These are phyloP conservation scores for Ascoidea rubescens DNA, from an alignment of 805 yeast species.

Conservation along the genomic window DNA sequence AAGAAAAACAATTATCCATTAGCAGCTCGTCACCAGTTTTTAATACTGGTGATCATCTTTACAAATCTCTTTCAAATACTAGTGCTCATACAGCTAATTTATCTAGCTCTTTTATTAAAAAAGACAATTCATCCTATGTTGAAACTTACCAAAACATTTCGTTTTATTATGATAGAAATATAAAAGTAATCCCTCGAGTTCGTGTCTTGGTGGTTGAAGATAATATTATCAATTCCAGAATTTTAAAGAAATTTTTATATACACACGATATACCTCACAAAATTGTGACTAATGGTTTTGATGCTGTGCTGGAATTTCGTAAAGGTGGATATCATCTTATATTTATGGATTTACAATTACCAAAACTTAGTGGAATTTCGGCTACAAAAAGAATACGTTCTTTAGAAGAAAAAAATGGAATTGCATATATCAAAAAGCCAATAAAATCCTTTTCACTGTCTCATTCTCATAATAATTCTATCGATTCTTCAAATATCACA, in stretches of 20 bases:
- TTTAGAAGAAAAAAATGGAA: constrained; percentile 64
- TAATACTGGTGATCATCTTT: too few relatives aligned
- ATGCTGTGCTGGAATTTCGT: constrained; percentile 90
- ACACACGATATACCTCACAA: constrained; percentile 75
- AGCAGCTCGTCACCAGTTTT: too few relatives aligned
- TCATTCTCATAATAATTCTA: constrained; percentile 8
- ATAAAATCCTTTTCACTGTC: too few relatives aligned
- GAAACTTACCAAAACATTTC: too few relatives aligned
- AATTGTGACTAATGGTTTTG: constrained; percentile 86
- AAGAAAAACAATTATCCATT: too few relatives aligned
- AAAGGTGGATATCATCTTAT: constrained; percentile 90
- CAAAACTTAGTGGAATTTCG: constrained; percentile 90
- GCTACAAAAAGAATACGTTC: constrained; percentile 87
- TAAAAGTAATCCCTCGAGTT: constrained; percentile 70
- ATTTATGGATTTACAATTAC: constrained; percentile 93
- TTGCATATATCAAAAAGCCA: constrained; percentile 29
- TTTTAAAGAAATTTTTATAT: constrained; percentile 76
- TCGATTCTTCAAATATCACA: neutral
- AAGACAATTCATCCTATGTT: too few relatives aligned
- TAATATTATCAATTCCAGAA: constrained; percentile 85
- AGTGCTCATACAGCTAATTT: neutral
- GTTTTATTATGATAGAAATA: too few relatives aligned
- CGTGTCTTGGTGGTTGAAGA: constrained; percentile 93
- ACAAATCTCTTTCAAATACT: neutral
- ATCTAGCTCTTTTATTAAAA: neutral